These are phyloP conservation scores for Leptographium procerum DNA, from an alignment of 2,329 filamentous ascomycete genomes.

Conservation along the genomic window DNA sequence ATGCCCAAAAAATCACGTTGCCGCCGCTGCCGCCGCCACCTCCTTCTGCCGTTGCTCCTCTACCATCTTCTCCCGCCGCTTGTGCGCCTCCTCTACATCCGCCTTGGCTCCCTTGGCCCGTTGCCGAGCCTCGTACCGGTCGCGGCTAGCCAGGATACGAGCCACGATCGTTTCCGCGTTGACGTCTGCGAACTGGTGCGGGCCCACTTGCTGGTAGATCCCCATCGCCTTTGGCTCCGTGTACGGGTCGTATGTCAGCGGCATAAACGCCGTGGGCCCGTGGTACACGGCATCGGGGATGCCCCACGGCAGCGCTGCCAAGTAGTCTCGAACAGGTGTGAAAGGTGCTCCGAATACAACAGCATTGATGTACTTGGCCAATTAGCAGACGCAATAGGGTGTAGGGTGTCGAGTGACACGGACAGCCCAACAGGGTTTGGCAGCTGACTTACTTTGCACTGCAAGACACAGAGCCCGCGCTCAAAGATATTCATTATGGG, in stretches of 20 bases:
- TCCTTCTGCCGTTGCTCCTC: slow-evolving; percentile 43
- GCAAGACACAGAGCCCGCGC: slow-evolving; percentile 85
- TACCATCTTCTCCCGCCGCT: slow-evolving; percentile 50
- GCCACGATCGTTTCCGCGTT: slow-evolving; percentile 89
- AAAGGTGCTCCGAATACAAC: slow-evolving; percentile 88
- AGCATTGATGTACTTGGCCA: slow-evolving; percentile 64
- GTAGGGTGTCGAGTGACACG: too few species aligned
- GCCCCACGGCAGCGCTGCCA: slow-evolving; percentile 62
- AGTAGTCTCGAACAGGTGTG: slow-evolving; percentile 66
- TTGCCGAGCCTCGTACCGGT: slow-evolving; percentile 85
- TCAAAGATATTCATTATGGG: slow-evolving; percentile 99
- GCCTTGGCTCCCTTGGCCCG: slow-evolving; percentile 82
- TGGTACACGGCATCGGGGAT: slow-evolving; percentile 79
- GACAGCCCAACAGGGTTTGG: not conserved
- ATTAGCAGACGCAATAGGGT: slow-evolving; percentile 1
- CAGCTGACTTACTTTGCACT: slow-evolving; percentile 63
- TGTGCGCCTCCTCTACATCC: slow-evolving; percentile 56
- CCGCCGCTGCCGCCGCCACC: slow-evolving; percentile 14
- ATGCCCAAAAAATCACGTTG: not conserved
- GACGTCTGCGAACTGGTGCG: slow-evolving; percentile 73
- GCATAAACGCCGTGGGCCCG: slow-evolving; percentile 89
- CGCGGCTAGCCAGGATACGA: slow-evolving; percentile 76
- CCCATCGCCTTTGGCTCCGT: slow-evolving; percentile 66
- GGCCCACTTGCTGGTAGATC: slow-evolving; percentile 69
- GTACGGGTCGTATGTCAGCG: slow-evolving; percentile 70